These are phyloP conservation scores for Alternaria arbusti DNA, from an alignment of 2,329 filamentous ascomycete species.

Conservation along the genomic window DNA sequence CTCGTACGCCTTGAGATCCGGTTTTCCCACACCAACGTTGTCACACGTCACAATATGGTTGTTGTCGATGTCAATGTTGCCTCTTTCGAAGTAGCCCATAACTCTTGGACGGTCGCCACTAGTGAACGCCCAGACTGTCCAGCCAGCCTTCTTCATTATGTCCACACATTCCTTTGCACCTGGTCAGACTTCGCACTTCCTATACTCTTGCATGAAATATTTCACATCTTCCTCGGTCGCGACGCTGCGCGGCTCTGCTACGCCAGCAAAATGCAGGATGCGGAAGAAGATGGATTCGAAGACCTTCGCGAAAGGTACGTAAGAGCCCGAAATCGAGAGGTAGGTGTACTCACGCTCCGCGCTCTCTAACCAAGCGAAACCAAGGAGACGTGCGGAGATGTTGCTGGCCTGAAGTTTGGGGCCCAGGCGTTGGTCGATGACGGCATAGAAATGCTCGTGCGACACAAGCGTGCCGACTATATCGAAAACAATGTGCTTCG, in stretches of 20 bases:
- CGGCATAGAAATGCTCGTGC: slow-evolving; percentile 53
- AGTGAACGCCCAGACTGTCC: slow-evolving; percentile 62
- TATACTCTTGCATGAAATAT: slow-evolving; percentile 51
- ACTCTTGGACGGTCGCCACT: slow-evolving; percentile 60
- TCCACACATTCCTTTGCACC: slow-evolving; percentile 53
- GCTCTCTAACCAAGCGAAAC: slow-evolving; percentile 56
- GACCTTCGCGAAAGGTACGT: slow-evolving; percentile 53
- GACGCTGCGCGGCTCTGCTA: slow-evolving; percentile 51
- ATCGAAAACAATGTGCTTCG: slow-evolving; percentile 34
- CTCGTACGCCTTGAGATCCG: slow-evolving; percentile 56
- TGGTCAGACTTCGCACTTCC: slow-evolving; percentile 37
- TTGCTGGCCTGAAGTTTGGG: slow-evolving; percentile 47
- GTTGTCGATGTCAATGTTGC: slow-evolving; percentile 57
- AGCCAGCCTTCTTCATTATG: slow-evolving; percentile 54
- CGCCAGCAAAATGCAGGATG: slow-evolving; percentile 52
- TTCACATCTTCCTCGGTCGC: slow-evolving; percentile 54
- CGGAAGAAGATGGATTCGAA: slow-evolving; percentile 58
- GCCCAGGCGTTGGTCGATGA: slow-evolving; percentile 53
- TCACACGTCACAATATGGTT: slow-evolving; percentile 63
- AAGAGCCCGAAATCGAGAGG: slow-evolving; percentile 54
- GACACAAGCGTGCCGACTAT: slow-evolving; percentile 61
- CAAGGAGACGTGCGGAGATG: slow-evolving; percentile 54
- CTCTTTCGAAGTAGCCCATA: slow-evolving; percentile 59
- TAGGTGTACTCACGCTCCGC: slow-evolving; percentile 60
- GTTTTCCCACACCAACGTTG: slow-evolving; percentile 57